A percentile compares a stretch with the other conserved stretches of the same genome.
These are phyloP conservation scores for Croton laevigatus DNA, from an alignment of 441 rosid genomes.

Conservation along the genomic window DNA sequence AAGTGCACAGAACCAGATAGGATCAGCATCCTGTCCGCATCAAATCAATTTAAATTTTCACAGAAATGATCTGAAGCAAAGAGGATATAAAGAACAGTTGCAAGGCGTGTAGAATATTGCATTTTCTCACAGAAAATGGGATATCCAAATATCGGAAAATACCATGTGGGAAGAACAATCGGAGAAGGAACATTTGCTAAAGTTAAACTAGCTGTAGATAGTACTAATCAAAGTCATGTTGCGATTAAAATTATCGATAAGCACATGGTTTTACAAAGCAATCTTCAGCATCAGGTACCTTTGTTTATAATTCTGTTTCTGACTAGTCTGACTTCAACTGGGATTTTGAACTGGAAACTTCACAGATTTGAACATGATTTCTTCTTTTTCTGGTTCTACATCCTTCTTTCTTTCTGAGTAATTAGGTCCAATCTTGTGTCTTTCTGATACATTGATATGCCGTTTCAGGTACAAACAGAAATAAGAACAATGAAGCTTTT, in stretches of 20 bases:
- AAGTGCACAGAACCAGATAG: constrained; percentile 15
- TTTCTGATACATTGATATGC: not conserved
- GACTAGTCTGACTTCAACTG: not conserved
- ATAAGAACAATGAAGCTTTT: constrained; percentile 85
- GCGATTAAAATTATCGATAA: constrained; percentile 87
- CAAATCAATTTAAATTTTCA: not conserved
- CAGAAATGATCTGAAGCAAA: constrained; percentile 10
- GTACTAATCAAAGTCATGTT: constrained; percentile 46
- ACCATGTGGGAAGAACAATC: constrained; percentile 61
- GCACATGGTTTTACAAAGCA: constrained; percentile 55
- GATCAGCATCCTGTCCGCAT: not conserved
- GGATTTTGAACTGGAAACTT: not conserved
- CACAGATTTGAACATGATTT: not conserved
- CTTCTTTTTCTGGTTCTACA: too few species aligned
- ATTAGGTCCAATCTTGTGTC: too few species aligned
- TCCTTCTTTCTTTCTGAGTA: too few species aligned
- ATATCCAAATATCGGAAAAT: constrained; percentile 56
- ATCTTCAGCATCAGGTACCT: constrained; percentile 67
- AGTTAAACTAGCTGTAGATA: constrained; percentile 78
- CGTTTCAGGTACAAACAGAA: constrained; percentile 68
- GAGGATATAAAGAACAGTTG: constrained; percentile 31
- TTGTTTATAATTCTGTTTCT: not conserved
- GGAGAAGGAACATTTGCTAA: constrained; percentile 94
- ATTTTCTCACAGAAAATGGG: constrained; percentile 34
- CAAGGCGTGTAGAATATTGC: constrained; percentile 18